These are phyloP conservation scores for Eucalyptus lansdowneana DNA, from an alignment of 345 rosid species.

Conservation along the genomic window DNA sequence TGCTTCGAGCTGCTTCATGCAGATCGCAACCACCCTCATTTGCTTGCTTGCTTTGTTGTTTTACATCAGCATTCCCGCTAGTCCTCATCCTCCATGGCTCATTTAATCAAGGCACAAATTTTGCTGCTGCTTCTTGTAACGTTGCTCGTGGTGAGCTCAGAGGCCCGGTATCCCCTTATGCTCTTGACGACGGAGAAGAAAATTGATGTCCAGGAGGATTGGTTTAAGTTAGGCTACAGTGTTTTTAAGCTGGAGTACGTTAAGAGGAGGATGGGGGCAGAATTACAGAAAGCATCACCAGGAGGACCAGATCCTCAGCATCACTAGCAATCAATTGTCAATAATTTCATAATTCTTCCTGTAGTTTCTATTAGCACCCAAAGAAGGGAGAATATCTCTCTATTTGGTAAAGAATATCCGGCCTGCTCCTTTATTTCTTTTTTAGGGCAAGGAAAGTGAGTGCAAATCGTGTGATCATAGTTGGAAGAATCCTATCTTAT, in stretches of 20 bases:
- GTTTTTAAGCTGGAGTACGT: not conserved
- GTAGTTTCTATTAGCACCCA: not conserved
- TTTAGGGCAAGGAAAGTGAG: not conserved
- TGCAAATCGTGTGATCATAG: not conserved
- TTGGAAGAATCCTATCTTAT: not conserved
- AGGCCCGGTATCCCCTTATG: not conserved
- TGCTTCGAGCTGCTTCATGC: not conserved
- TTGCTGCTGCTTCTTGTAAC: not conserved
- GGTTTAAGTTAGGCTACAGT: not conserved
- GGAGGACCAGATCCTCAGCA: slow-evolving; percentile 6
- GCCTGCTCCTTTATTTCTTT: not conserved
- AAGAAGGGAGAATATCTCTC: not conserved
- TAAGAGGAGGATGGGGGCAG: not conserved
- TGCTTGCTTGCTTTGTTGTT: not conserved
- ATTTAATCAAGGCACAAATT: not conserved
- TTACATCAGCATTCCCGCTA: not conserved
- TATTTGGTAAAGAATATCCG: not conserved
- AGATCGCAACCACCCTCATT: not conserved
- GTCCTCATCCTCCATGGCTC: not conserved
- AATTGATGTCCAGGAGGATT: not conserved
- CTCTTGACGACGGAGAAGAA: not conserved
- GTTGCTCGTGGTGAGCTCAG: not conserved
- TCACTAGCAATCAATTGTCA: not conserved
- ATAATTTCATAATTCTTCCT: not conserved
- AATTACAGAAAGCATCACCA: not conserved